Base-by-base conservation (phyloP, 2,329 filamentous ascomycete species). In the Aspergillus terreus region DNA sequence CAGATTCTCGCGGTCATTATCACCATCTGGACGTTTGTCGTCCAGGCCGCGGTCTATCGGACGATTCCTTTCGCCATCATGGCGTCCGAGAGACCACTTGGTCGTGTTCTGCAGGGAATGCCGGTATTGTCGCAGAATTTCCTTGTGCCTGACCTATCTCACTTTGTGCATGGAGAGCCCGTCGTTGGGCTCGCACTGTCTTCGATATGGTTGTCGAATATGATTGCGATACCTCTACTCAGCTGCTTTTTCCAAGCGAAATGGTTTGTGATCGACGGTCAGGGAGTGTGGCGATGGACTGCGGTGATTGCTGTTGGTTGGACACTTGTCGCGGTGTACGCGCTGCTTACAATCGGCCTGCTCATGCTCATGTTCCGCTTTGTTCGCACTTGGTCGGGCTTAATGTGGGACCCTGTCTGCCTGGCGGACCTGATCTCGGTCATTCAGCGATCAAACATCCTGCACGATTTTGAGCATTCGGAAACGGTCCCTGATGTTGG, bases 321-420 rank as follows among this genome's bases (percentile, higher is more conserved):
- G 90, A 82, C 85, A 0, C 75, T 91, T 23, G 82, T 94, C 27
- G 84, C 76, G 0, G 70, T 95, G 1, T 96, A 96, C 71, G 70
- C 86, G 32, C 68, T 90, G 4, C 72, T 92, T 44, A 63, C 86
- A 2, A 59, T 82, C 6, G 82, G 85, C 1, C 63, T 84, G 2
- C 49, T 82, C 10, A 69, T 83, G 1, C 67, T 92, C 9, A 73
- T 86, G 56, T 57, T 83, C n/a, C 86, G 83, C 56, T 89, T 92
- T 73, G 74, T 80, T 49, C 71, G 77, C 19, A 78, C 81, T 27
- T 79, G 78, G 60, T 95, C 90, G 0, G 91, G 91, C 0, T 75
- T 96, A 55, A 81, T 87, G 63, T 96, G 92, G 92, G 90, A 96
- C 65, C 82, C 90, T 2, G 80, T 86, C 43, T 92, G 86, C 21